Base-by-base conservation (phyloP, 2,329 filamentous ascomycete genomes). In the Clarireedia paspali region DNA sequence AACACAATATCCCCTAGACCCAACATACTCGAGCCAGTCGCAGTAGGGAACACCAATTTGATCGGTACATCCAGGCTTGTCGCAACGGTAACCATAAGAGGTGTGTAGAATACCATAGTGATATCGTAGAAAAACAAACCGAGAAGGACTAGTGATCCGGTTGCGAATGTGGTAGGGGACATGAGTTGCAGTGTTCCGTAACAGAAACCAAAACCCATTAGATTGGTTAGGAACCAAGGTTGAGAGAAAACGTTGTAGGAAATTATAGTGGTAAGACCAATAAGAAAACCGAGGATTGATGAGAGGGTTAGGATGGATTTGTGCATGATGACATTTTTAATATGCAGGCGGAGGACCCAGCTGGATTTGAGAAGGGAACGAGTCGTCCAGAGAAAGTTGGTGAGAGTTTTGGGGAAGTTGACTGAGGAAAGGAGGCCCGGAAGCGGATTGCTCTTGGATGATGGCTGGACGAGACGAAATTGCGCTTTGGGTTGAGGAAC, bases 91-190 rank as follows among this genome's bases (percentile, higher is more conserved):
- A 91, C 77, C 89, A 94, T 94, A 68, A 89, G 84, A 0, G 89
- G 89, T 26, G 88, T 91, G 68, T 87, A 94, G 68, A 94, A 94
- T 5, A 94, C 89, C 77, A 92, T 91, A 70, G 94, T 84, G 49
- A 99, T 92, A 68, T 99, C 92, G 67, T 99, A 99, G 67, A 95
- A 83, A 74, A 97, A 97, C 1, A 97, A 76, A 0, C 87, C 89
- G 9, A 77, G 74, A 1, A 97, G 76, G 9, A 97, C 84, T 45
- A 91, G 71, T 6, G 86, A 87, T 0, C 90, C 90, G 0, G 89
- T 96, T 54, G 80, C 74, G 67, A 96, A 95, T 0, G 89, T 92
- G 0, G 91, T 95, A 0, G 91, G 91, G 1, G 91, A 95, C 75
- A 97, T 83, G 53, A 95, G 74, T 64, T 92, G 83, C 55, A 96